Evolutionary conservation across 768 basidiomycete species (phyloP).

Genomic region (Lactifluus piperatus): DNA sequence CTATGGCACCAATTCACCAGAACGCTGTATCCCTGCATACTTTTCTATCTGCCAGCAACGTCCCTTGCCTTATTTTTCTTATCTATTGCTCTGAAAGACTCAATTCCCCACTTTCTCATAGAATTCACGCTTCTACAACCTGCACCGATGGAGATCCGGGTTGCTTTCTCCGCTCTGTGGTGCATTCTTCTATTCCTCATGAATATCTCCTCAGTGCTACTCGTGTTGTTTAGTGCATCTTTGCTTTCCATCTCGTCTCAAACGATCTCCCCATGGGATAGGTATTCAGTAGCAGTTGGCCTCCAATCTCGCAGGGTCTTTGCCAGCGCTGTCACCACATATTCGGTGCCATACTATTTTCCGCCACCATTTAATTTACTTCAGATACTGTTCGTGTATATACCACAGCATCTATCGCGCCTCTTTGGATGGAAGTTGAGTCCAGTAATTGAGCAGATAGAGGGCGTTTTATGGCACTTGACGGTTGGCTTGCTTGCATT

Average conservation of each 20-base stretch:
- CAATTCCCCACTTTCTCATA: conserved; percentile 14
- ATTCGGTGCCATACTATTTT: conserved; percentile 32
- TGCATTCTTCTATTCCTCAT: conserved; percentile 30
- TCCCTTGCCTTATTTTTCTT: conserved; percentile 36
- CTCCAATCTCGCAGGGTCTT: conserved; percentile 36
- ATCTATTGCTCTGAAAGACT: conserved; percentile 40
- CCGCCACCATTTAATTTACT: conserved; percentile 47
- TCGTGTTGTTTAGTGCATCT: conserved; percentile 26
- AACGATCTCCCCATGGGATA: conserved; percentile 35
- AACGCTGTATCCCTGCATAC: conserved; percentile 32
- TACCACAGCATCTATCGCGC: conserved; percentile 15
- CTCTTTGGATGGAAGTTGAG: conserved; percentile 21
- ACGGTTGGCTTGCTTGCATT: conserved; percentile 33
- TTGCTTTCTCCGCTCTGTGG: conserved; percentile 34
- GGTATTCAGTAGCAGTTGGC: conserved; percentile 37
- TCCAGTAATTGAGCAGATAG: conserved; percentile 17
- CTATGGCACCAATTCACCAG: conserved; percentile 32
- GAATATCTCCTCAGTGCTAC: conserved; percentile 29
- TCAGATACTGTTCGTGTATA: conserved; percentile 20
- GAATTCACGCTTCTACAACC: conserved; percentile 12
- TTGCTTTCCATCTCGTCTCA: conserved; percentile 9
- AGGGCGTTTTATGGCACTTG: conserved; percentile 35
- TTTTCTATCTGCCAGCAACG: conserved; percentile 44
- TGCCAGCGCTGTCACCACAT: conserved; percentile 29
- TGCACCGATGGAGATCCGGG: conserved; percentile 42